phyloP scores from a whole-genome alignment of 1,139 yeast species.

The Cylindricascospora bacillispora region DNA sequence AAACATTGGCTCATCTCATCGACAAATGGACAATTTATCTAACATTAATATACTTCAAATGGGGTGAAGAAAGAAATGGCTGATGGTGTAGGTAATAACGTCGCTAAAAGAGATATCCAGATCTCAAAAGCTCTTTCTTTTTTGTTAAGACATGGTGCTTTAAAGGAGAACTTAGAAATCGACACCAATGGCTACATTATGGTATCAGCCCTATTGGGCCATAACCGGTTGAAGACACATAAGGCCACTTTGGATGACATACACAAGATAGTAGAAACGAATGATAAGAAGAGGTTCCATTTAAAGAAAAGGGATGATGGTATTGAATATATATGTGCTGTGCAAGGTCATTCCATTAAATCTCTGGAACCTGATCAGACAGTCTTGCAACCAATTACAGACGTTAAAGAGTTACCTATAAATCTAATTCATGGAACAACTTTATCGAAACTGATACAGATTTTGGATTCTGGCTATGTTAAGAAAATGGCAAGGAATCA shows the following conservation, averaged over 20 bases:
- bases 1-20: no score
- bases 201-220: slow-evolving; percentile 39
- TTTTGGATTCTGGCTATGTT: slow-evolving; percentile 36
- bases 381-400: slow-evolving; percentile 26
- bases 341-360: slow-evolving; percentile 77
- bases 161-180: slow-evolving; percentile 51
- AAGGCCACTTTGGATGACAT: slow-evolving; percentile 47
- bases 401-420: slow-evolving; percentile 28
- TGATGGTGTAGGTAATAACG: no score
- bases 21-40: no score
- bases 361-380: slow-evolving; percentile 34
- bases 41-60: no score
- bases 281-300: slow-evolving; percentile 60
- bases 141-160: slow-evolving; percentile 74
- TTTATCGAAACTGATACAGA: slow-evolving; percentile 34
- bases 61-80: no score
- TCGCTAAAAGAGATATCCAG: slow-evolving; percentile 36
- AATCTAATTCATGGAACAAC: slow-evolving; percentile 74
- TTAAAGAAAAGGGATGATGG: slow-evolving; percentile 23
- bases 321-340: slow-evolving; percentile 56
- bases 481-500: slow-evolving; percentile 67
- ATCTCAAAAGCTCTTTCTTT: slow-evolving; percentile 69
- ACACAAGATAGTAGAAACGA: slow-evolving; percentile 43
- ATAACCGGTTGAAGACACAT: slow-evolving; percentile 46
- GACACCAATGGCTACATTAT: slow-evolving; percentile 56